These are phyloP conservation scores for Aspergillus haitiensis DNA, from an alignment of 495 filamentous ascomycete species.

Conservation along the genomic window DNA sequence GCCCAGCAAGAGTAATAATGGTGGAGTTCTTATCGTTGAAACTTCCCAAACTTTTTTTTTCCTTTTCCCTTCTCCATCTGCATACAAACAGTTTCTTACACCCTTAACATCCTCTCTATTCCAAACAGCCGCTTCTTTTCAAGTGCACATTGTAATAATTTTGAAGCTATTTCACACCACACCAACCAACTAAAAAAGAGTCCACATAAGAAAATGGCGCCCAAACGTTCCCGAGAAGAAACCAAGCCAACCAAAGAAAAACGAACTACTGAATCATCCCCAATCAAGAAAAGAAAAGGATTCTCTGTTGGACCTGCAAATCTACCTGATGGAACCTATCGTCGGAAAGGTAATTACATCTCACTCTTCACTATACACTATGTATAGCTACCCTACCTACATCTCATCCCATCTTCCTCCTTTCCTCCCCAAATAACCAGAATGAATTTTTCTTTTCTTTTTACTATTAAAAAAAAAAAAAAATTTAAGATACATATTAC, in stretches of 20 bases:
- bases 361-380: background rate
- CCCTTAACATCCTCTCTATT: too few species aligned
- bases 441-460: background rate
- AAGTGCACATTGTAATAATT: too few species aligned
- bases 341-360: constrained; percentile 70
- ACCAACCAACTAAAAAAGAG: background rate
- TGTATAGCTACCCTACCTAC: too few species aligned
- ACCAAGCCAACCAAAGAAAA: constrained; percentile 37
- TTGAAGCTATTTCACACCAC: background rate
- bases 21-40: too few species aligned
- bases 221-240: constrained; percentile 59
- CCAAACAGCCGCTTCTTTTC: too few species aligned
- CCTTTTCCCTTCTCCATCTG: too few species aligned
- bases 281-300: constrained; percentile 59
- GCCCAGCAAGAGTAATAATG: too few species aligned
- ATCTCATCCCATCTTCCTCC: too few species aligned
- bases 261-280: constrained; percentile 42
- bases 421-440: too few species aligned
- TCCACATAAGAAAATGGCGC: constrained; percentile 50
- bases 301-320: constrained; percentile 88
- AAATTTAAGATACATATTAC: constrained; percentile 7
- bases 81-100: too few species aligned
- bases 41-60: too few species aligned
- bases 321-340: constrained; percentile 87
- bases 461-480: constrained; percentile 1